Percentiles rank a stretch among this genome's conserved stretches.
phyloP scores from a whole-genome alignment of 345 rosid genomes.

The Ceriops tagal region DNA sequence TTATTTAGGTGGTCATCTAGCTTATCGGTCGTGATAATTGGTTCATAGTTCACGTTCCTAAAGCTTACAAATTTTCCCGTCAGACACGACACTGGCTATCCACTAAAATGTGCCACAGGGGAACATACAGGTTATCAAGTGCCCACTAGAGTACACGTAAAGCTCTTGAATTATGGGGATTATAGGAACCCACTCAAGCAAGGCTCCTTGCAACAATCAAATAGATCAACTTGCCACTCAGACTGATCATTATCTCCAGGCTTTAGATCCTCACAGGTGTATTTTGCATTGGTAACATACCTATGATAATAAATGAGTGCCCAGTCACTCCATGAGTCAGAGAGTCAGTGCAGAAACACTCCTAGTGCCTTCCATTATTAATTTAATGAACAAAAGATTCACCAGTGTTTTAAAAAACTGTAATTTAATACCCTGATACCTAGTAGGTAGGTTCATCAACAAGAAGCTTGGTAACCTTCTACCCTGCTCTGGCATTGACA shows the following conservation, averaged over 20 bases:
- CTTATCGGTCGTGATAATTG: no score
- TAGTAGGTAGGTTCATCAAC: slow-evolving; percentile 29
- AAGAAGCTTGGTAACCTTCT: slow-evolving; percentile 26
- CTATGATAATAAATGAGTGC: neutral
- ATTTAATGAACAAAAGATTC: no score
- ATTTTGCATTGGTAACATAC: slow-evolving; percentile 25
- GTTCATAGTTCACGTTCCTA: no score
- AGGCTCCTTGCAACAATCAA: slow-evolving; percentile 32
- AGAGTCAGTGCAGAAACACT: neutral
- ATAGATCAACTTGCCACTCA: slow-evolving; percentile 25
- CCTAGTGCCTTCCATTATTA: no score
- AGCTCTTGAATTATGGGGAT: neutral
- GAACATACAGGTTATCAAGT: slow-evolving; percentile 17
- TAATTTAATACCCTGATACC: slow-evolving; percentile 23
- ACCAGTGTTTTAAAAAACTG: neutral
- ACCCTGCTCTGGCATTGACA: slow-evolving; percentile 10
- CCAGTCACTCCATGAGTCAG: neutral
- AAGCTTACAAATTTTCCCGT: slow-evolving; percentile 26
- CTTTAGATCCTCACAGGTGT: slow-evolving; percentile 10
- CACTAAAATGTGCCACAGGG: slow-evolving; percentile 34
- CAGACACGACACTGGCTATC: slow-evolving; percentile 24
- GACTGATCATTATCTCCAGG: slow-evolving; percentile 8
- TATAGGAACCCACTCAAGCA: slow-evolving; percentile 24
- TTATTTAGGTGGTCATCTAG: no score
- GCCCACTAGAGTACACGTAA: no score